Evolutionary conservation across 2,329 filamentous ascomycete species (phyloP).

Genomic region (Colletotrichum eremochloae): DNA sequence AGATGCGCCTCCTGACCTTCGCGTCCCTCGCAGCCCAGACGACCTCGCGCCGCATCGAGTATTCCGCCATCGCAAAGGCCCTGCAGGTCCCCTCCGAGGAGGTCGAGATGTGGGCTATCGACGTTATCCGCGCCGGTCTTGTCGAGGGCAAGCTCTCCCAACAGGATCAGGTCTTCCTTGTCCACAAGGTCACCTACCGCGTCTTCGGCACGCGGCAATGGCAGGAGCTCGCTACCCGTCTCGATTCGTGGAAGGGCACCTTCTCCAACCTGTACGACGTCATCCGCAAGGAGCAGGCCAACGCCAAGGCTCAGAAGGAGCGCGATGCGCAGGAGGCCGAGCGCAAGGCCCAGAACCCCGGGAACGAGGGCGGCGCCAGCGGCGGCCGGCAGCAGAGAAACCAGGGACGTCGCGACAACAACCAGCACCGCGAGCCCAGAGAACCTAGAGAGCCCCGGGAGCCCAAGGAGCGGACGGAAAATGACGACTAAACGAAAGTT

Average conservation of each 20-base stretch:
- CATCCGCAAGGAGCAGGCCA: slow-evolving; percentile 83
- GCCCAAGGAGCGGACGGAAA: slow-evolving; percentile 64
- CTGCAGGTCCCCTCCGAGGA: slow-evolving; percentile 86
- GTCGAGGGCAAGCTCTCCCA: slow-evolving; percentile 98
- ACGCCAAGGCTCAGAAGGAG: slow-evolving; percentile 82
- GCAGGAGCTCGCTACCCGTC: slow-evolving; percentile 89
- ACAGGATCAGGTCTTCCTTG: slow-evolving; percentile 90
- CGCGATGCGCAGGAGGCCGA: slow-evolving; percentile 80
- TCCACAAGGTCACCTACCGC: slow-evolving; percentile 95
- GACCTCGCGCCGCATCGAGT: slow-evolving; percentile 88
- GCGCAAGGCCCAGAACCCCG: slow-evolving; percentile 69
- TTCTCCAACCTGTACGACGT: slow-evolving; percentile 83
- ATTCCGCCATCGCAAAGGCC: slow-evolving; percentile 84
- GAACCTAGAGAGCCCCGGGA: slow-evolving; percentile 49
- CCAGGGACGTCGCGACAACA: slow-evolving; percentile 50
- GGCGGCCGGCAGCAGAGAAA: slow-evolving; percentile 47
- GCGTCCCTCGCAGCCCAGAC: slow-evolving; percentile 88
- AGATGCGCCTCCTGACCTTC: slow-evolving; percentile 96
- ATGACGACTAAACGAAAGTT: slow-evolving; percentile 63
- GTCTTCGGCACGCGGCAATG: slow-evolving; percentile 99
- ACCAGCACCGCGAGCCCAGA: slow-evolving; percentile 48
- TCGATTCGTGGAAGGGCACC: slow-evolving; percentile 92
- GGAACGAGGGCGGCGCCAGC: slow-evolving; percentile 50
- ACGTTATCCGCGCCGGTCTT: slow-evolving; percentile 94
- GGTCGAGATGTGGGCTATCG: slow-evolving; percentile 98